Evolutionary conservation across 768 basidiomycete genomes (phyloP).

Genomic region (Hebeloma cylindrosporum): DNA sequence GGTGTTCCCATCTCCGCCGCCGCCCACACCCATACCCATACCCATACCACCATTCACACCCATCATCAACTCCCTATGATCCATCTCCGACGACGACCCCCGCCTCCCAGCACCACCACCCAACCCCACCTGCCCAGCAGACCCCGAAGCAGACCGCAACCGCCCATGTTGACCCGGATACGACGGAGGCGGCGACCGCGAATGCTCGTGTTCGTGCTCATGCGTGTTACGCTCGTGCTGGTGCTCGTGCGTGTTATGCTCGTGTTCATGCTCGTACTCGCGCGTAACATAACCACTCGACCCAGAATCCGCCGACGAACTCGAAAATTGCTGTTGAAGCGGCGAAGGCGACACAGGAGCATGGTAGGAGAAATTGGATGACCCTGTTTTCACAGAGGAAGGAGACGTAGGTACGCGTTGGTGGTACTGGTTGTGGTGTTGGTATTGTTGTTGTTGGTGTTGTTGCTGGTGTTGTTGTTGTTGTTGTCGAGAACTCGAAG

Average conservation of each 20-base stretch:
- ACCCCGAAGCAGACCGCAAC: constrained; percentile 22
- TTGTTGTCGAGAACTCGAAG: too few relatives aligned
- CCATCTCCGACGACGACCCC: constrained; percentile 23
- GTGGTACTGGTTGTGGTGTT: constrained; percentile 11
- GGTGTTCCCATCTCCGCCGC: constrained; percentile 16
- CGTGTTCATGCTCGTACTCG: constrained; percentile 10
- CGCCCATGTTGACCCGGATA: constrained; percentile 17
- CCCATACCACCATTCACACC: not conserved
- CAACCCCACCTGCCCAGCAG: constrained; percentile 19
- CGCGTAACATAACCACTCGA: constrained; percentile 10
- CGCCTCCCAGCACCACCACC: constrained; percentile 5
- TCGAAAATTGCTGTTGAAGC: constrained; percentile 62
- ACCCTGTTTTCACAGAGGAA: constrained; percentile 51
- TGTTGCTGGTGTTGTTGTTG: constrained; percentile 2
- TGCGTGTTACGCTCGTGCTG: not conserved
- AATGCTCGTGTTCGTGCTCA: not conserved
- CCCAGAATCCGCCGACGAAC: constrained; percentile 14
- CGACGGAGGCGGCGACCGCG: constrained; percentile 23
- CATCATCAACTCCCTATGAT: constrained; percentile 33
- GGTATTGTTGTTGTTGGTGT: constrained; percentile 11
- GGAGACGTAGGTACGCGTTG: constrained; percentile 45
- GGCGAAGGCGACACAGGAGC: constrained; percentile 63
- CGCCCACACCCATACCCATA: constrained; percentile 21
- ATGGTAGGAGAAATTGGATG: constrained; percentile 54
- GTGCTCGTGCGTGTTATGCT: constrained; percentile 7